These are phyloP conservation scores for Suillus plorans DNA, from an alignment of 768 basidiomycete genomes.

Conservation along the genomic window DNA sequence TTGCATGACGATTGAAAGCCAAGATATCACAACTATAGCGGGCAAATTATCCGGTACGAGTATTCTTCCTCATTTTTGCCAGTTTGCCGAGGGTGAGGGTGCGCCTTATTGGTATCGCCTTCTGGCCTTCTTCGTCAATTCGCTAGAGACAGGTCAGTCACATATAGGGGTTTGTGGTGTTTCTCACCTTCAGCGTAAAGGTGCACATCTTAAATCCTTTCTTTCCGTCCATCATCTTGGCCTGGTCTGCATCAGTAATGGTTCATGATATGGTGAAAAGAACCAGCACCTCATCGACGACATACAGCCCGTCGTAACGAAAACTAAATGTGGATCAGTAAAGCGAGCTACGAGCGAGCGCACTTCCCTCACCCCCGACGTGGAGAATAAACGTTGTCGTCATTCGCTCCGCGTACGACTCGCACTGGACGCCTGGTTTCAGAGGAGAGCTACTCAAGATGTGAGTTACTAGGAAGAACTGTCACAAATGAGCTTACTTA, in stretches of 20 bases:
- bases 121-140: constrained; percentile 20
- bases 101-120: constrained; percentile 21
- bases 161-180: neutral
- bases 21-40: too few relatives aligned
- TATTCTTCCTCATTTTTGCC: constrained; percentile 13
- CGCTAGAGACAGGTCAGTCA: constrained; percentile 19
- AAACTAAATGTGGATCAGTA: constrained; percentile 16
- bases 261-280: neutral
- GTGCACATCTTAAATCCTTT: constrained; percentile 27
- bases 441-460: constrained; percentile 26
- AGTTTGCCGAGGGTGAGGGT: constrained; percentile 15
- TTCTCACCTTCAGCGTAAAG: constrained; percentile 27
- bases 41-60: neutral
- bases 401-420: constrained; percentile 34
- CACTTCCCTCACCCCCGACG: constrained; percentile 18
- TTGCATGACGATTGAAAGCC: neutral
- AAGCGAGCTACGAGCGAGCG: neutral
- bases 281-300: constrained; percentile 21
- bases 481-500: constrained; percentile 5
- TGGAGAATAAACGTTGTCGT: constrained; percentile 20
- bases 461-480: neutral
- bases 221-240: constrained; percentile 17
- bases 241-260: constrained; percentile 17
- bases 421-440: constrained; percentile 33
- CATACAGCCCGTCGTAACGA: constrained; percentile 33